A percentile compares a stretch with the other conserved stretches of the same genome.
phyloP scores from a whole-genome alignment of 371 early-diverging fungal species.

The Actinomucor elegans region DNA sequence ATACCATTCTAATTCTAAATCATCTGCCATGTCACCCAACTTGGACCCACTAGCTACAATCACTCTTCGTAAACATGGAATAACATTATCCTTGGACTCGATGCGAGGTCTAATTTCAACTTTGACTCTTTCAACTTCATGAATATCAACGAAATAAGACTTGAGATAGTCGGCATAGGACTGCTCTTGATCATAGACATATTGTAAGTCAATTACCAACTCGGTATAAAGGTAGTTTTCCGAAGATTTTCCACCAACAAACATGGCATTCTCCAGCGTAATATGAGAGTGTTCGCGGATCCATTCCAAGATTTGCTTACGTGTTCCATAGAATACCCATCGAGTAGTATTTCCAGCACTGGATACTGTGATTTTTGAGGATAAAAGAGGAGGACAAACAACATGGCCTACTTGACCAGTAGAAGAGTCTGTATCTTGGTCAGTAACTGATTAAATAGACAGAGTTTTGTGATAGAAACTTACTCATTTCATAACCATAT shows the following conservation, averaged over 20 bases:
- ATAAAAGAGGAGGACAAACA: slow-evolving; percentile 40
- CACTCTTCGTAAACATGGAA: slow-evolving; percentile 23
- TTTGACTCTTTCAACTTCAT: slow-evolving; percentile 37
- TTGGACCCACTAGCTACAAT: slow-evolving; percentile 28
- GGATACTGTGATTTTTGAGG: slow-evolving; percentile 39
- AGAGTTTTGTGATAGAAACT: not conserved
- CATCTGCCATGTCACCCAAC: slow-evolving; percentile 37
- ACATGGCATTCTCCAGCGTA: slow-evolving; percentile 33
- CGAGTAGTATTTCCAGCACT: slow-evolving; percentile 37
- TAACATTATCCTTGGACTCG: slow-evolving; percentile 40
- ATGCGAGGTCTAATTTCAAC: slow-evolving; percentile 42
- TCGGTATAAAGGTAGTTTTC: slow-evolving; percentile 27
- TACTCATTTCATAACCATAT: slow-evolving; percentile 47
- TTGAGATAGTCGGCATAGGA: slow-evolving; percentile 32
- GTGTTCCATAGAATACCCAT: slow-evolving; percentile 47
- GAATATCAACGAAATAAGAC: slow-evolving; percentile 41
- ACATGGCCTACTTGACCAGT: slow-evolving; percentile 34
- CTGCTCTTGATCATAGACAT: slow-evolving; percentile 37
- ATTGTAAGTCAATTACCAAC: slow-evolving; percentile 41
- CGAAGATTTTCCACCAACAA: slow-evolving; percentile 10
- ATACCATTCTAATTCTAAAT: slow-evolving; percentile 41
- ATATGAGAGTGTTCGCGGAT: slow-evolving; percentile 37
- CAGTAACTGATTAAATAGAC: not conserved
- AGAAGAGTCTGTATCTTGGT: not conserved
- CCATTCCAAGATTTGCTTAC: slow-evolving; percentile 44